Percentiles rank a stretch among this genome's conserved stretches.
Conservation (phyloP, 2,329 filamentous ascomycete species). For the Colletotrichum cordylinicola region DNA sequence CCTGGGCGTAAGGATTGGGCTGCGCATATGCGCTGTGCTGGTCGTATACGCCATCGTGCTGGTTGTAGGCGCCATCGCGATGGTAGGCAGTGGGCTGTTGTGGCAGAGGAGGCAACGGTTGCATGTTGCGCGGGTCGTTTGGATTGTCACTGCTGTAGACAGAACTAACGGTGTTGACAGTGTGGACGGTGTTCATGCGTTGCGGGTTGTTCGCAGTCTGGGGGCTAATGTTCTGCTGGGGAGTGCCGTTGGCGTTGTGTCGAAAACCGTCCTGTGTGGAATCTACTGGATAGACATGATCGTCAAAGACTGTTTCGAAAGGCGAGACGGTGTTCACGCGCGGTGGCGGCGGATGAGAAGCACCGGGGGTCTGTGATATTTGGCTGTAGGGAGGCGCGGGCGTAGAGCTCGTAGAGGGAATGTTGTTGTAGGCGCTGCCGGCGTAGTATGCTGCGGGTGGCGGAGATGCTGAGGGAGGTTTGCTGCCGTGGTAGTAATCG, state of each 20-base stretch:
- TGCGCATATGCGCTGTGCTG: constrained; percentile 42
- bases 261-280: constrained; percentile 32
- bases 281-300: constrained; percentile 67
- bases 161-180: constrained; percentile 3
- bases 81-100: not conserved
- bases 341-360: constrained; percentile 35
- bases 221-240: not conserved
- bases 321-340: constrained; percentile 54
- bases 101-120: not conserved
- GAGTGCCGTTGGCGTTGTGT: constrained; percentile 27
- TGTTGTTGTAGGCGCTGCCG: constrained; percentile 37
- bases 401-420: constrained; percentile 45
- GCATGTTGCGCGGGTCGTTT: not conserved
- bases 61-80: not conserved
- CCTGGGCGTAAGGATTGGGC: constrained; percentile 50
- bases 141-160: constrained; percentile 10
- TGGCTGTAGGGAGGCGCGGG: constrained; percentile 43
- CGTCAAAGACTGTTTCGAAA: constrained; percentile 72
- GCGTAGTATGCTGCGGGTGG: constrained; percentile 48
- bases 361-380: constrained; percentile 12
- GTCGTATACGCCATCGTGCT: not conserved
- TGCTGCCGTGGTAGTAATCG: constrained; percentile 66
- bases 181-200: constrained; percentile 23
- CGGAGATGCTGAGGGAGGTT: constrained; percentile 39
- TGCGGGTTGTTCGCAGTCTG: constrained; percentile 22